Base-by-base conservation (phyloP, 2,329 filamentous ascomycete species). In the Myriosclerotinia curreyana region DNA sequence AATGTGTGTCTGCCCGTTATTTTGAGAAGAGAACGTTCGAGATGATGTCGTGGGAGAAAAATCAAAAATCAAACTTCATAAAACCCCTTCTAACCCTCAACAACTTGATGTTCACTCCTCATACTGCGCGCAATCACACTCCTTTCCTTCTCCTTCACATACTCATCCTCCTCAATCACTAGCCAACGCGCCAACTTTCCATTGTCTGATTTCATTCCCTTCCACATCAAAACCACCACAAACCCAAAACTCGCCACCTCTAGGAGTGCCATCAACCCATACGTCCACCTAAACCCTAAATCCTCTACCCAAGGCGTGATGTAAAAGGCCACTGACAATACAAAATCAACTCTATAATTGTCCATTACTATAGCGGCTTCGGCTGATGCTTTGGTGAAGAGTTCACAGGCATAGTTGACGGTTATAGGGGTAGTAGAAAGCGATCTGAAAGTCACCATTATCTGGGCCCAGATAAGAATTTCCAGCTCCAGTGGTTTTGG, bases 201-300 rank as follows among this genome's bases (percentile, higher is more conserved):
- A 52, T 15, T 31, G 22, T n/a, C 70, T 61, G 44, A 73, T 70
- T 34, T 64, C 53, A 53, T 71, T 67, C 3, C 74, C 74, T 65
- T 73, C 51, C 71, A 70, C 66, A 74, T 73, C 38, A 77, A 60
- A 25, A 72, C 46, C 4, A 70, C 62, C n/a, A 75, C 63, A 17
- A 70, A 70, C 11, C 53, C 25, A 38, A 72, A 76, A 0, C 69
- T 66, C 7, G 72, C 66, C 0, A 75, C 51, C 5, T 66, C 67
- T n/a, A 78, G 75, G 40, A 79, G 76, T 1, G 76, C 76, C 71
- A 76, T 75, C 70, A 76, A 77, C 0, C 77, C 77, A 71, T 76
- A 78, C 2, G 76, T 74, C 77, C 77, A 79, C 5, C 74, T 74
- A 15, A 76, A 68, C 20, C 71, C 72, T 2, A 79, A 74, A 9